phyloP scores from a whole-genome alignment of 73 alveolate genomes.

The Paramecium sexaurelia region DNA sequence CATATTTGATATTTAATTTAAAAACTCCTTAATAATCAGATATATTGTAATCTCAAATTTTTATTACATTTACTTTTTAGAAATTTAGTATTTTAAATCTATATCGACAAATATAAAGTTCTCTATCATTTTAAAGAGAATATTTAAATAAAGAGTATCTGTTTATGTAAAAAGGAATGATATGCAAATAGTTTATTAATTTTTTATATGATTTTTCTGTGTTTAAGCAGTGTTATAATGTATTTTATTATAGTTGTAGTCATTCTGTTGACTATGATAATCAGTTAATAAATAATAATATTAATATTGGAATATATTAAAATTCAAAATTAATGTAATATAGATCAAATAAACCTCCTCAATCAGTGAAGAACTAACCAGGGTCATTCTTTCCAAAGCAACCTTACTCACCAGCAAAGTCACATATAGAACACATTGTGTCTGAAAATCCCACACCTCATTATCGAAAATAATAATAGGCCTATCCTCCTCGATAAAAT shows the following conservation, averaged over 20 bases:
- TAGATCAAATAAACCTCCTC: constrained; percentile 46
- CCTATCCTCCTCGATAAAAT: background rate
- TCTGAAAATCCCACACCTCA: constrained; percentile 52
- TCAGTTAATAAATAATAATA: constrained; percentile 22
- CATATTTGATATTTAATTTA: background rate
- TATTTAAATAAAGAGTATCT: too few species aligned
- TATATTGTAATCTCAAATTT: too few species aligned
- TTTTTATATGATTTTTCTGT: background rate
- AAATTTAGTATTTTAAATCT: too few species aligned
- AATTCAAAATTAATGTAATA: constrained; percentile 46
- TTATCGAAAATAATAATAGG: constrained; percentile 12
- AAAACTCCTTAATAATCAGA: too few species aligned
- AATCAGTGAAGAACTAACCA: constrained; percentile 46
- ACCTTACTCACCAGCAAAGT: constrained; percentile 51
- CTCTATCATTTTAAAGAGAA: too few species aligned
- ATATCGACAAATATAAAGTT: too few species aligned
- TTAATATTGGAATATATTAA: background rate
- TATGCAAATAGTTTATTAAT: too few species aligned
- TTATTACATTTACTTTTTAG: too few species aligned
- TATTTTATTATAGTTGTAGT: background rate
- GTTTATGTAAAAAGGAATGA: too few species aligned
- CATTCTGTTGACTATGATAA: background rate
- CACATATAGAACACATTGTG: constrained; percentile 5
- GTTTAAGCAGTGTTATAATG: background rate
- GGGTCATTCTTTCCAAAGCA: constrained; percentile 54